These are phyloP conservation scores for Vaucheria bursata DNA, from an alignment of 352 stramenopile genomes.

Conservation along the genomic window DNA sequence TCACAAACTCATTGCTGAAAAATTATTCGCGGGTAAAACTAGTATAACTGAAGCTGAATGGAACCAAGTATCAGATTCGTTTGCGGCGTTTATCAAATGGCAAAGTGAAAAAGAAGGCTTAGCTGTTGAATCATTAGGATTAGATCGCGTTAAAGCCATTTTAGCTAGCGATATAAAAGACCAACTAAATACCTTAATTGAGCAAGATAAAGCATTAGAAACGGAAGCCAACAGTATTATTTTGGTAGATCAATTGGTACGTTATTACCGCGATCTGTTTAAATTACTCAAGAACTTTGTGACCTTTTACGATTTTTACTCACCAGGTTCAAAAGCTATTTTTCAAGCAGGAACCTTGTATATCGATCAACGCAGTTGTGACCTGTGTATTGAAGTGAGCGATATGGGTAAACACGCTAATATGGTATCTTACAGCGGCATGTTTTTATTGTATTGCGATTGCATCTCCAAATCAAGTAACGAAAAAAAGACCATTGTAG, in stretches of 20 bases:
- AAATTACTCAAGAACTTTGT: conserved; percentile 1
- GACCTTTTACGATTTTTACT: conserved; percentile 4
- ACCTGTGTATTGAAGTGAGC: neutral
- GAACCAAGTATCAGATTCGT: neutral
- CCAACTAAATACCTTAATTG: neutral
- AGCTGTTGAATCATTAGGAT: neutral
- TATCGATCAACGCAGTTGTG: conserved; percentile 1
- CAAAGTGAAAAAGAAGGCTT: neutral
- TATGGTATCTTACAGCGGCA: neutral
- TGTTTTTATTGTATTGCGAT: conserved; percentile 2
- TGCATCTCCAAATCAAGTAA: neutral
- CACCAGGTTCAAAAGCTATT: neutral
- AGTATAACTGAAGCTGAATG: neutral
- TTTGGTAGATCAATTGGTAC: neutral
- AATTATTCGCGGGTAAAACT: neutral
- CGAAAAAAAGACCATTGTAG: neutral
- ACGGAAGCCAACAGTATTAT: neutral
- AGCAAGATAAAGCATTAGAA: neutral
- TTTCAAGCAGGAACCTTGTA: neutral
- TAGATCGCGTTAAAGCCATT: neutral
- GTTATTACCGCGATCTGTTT: neutral
- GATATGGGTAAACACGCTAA: neutral
- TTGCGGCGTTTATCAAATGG: neutral
- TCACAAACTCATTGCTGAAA: neutral
- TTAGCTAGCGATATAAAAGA: neutral